Base-by-base conservation (phyloP, 768 basidiomycete species). In the Lactarius vividus region DNA sequence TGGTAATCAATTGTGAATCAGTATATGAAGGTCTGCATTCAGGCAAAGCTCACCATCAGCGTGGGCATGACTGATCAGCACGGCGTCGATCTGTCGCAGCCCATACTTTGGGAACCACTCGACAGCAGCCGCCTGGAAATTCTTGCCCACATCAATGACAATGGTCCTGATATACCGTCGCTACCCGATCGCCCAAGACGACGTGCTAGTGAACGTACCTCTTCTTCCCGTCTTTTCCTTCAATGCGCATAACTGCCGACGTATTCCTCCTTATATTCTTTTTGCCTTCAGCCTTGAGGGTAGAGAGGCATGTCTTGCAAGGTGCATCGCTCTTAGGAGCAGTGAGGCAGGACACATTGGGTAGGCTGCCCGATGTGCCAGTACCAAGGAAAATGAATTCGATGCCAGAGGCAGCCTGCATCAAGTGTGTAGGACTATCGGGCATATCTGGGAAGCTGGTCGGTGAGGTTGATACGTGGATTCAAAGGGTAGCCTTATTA, bases 211-310 rank as follows among this genome's bases (percentile, higher is more conserved):
- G 57, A 71, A 80, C 88, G 67, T 72, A 93, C 89, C 78, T 83
- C 72, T 69, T 75, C 59, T 70, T 75, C 61, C 78, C 79, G 66
- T 79, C 77, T 69, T 70, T 73, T 10, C 74, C 80, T 53, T 65
- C 71, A 63, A 85, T 76, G 57, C 88, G 79, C 60, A 94, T 70
- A 3, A 88, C 84, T 18, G 82, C 86, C 64, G 89, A 87, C 9
- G 94, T 96, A 73, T 96, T 96, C 61, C 95, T 83, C 55, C 95
- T 77, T 40, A 87, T 83, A 71, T 96, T 97, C 77, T 87, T 91
- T 83, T 85, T 88, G 15, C 93, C 92, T 67, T 86, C 85, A 0
- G 85, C 84, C 0, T 74, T 82, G 66, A 87, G 77, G 33, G 90
- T 86, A 40, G 88, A 87, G 56, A 87, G 76, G 71, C 91, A 91